Conservation (phyloP, 2,329 filamentous ascomycete genomes). For the Pseudogymnoascus pannorum region DNA sequence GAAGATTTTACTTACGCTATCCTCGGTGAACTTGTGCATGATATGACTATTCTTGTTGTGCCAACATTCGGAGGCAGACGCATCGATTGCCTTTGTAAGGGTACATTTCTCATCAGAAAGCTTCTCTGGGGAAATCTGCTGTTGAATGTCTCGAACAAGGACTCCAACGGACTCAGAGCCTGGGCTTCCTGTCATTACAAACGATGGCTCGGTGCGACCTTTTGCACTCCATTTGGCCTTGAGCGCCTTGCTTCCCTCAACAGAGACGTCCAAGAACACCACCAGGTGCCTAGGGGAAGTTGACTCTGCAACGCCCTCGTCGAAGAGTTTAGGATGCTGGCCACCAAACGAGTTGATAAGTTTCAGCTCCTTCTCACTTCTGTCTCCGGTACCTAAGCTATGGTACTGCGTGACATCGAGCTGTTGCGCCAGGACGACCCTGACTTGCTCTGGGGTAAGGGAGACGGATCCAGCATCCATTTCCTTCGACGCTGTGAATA, state of each 20-base stretch:
- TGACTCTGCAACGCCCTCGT: constrained; percentile 19
- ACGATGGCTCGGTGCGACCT: not conserved
- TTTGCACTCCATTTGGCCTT: constrained; percentile 1
- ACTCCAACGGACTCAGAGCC: not conserved
- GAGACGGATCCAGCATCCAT: constrained; percentile 33
- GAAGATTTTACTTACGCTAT: not conserved
- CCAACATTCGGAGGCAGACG: not conserved
- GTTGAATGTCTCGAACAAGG: not conserved
- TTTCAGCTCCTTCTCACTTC: constrained; percentile 36
- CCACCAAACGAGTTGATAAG: constrained; percentile 56
- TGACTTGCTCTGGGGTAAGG: constrained; percentile 37
- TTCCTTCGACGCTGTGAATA: constrained; percentile 36
- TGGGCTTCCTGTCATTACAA: constrained; percentile 4
- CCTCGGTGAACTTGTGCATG: not conserved
- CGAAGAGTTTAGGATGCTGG: constrained; percentile 44
- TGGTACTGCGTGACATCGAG: constrained; percentile 39
- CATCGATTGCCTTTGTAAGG: not conserved
- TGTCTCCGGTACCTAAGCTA: constrained; percentile 34
- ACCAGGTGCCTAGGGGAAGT: not conserved
- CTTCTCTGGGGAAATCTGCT: not conserved
- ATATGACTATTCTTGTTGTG: not conserved
- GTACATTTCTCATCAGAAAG: not conserved
- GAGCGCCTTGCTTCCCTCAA: constrained; percentile 2
- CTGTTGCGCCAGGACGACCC: constrained; percentile 53
- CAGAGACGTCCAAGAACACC: constrained; percentile 2